Evolutionary conservation across 2,329 filamentous ascomycete species (phyloP).

Genomic region (Phoma sp.): DNA sequence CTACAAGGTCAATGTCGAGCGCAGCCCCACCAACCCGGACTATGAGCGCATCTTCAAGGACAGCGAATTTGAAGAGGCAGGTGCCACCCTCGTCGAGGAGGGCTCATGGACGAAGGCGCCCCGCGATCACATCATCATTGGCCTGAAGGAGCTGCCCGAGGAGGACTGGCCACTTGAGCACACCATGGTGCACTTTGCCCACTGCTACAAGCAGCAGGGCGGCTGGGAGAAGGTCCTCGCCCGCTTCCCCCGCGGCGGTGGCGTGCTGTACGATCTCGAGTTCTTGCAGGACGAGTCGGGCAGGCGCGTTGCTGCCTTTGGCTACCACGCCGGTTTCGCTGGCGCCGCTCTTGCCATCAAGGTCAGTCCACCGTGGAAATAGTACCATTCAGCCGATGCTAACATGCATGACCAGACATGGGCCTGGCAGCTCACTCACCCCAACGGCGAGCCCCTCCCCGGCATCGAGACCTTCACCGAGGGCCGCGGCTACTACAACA

Average conservation of each 20-base stretch:
- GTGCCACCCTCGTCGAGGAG: slow-evolving; percentile 47
- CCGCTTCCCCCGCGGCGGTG: slow-evolving; percentile 77
- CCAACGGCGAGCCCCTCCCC: slow-evolving; percentile 68
- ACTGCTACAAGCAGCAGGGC: slow-evolving; percentile 52
- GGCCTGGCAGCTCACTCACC: slow-evolving; percentile 79
- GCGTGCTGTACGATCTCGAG: slow-evolving; percentile 83
- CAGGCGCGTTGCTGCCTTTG: slow-evolving; percentile 73
- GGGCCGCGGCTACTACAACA: slow-evolving; percentile 66
- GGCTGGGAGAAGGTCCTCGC: slow-evolving; percentile 78
- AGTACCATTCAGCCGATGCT: background rate
- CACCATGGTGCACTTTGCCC: slow-evolving; percentile 51
- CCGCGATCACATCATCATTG: slow-evolving; percentile 49
- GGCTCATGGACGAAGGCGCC: slow-evolving; percentile 48
- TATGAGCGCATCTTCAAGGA: slow-evolving; percentile 51
- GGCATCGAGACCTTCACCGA: slow-evolving; percentile 62
- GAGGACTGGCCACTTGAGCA: slow-evolving; percentile 47
- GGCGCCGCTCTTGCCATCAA: slow-evolving; percentile 56
- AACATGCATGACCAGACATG: slow-evolving; percentile 64
- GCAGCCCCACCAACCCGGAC: slow-evolving; percentile 46
- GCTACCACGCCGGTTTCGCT: slow-evolving; percentile 56
- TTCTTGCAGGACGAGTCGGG: slow-evolving; percentile 78
- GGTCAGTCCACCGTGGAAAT: slow-evolving; percentile 17
- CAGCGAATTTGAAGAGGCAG: slow-evolving; percentile 47
- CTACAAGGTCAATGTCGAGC: slow-evolving; percentile 50
- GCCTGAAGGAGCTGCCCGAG: slow-evolving; percentile 51